These are phyloP conservation scores for Kurtzmaniella quercitrusa DNA, from an alignment of 1,139 yeast species.

Conservation along the genomic window DNA sequence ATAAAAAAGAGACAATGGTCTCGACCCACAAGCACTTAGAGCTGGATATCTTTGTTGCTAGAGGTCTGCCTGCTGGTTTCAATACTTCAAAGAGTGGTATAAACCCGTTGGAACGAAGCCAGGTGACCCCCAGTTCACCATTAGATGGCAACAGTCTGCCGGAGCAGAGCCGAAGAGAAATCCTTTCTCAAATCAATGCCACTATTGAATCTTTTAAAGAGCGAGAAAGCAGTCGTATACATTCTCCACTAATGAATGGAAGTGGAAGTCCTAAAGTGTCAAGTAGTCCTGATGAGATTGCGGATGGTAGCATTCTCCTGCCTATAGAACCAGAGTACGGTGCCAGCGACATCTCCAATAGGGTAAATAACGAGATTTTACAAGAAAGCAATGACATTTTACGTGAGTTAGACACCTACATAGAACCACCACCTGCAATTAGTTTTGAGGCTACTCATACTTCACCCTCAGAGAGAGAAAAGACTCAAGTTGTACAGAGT, in stretches of 20 bases:
- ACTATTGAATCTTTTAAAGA: slow-evolving; percentile 14
- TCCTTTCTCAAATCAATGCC: slow-evolving; percentile 17
- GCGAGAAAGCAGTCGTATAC: slow-evolving; percentile 7
- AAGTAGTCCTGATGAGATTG: slow-evolving; percentile 2
- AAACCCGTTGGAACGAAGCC: not conserved
- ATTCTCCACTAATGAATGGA: not conserved
- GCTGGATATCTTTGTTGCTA: not conserved
- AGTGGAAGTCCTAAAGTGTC: not conserved
- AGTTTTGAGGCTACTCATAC: not conserved
- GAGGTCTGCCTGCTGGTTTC: no score
- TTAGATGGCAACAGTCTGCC: not conserved
- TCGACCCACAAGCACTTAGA: slow-evolving; percentile 12
- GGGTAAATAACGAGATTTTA: not conserved
- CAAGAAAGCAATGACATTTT: slow-evolving; percentile 11
- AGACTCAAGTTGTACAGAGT: no score
- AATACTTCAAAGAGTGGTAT: no score
- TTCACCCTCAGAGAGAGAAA: no score
- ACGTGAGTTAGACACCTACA: slow-evolving; percentile 19
- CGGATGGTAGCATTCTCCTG: slow-evolving; percentile 1
- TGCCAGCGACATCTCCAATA: not conserved
- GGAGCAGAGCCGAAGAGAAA: slow-evolving; percentile 13
- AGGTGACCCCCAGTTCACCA: not conserved
- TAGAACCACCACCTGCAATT: slow-evolving; percentile 5
- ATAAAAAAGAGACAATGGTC: slow-evolving; percentile 13
- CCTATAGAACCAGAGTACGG: not conserved